Evolutionary conservation across 2,329 filamentous ascomycete species (phyloP).

Genomic region (Colletotrichum horii): DNA sequence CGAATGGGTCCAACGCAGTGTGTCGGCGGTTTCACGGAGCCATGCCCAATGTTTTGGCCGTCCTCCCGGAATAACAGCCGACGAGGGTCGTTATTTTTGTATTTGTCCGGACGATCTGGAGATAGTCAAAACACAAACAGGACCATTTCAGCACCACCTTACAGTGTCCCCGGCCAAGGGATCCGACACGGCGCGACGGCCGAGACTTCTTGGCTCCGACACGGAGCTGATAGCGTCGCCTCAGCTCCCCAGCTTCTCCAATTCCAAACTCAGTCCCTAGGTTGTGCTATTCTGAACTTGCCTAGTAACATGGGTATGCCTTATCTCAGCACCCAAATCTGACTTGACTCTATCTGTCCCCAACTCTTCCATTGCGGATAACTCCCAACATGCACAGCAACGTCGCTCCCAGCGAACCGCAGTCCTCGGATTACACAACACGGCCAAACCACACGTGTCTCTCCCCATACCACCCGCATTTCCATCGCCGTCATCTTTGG

Average conservation of each 20-base stretch:
- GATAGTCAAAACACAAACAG: neutral
- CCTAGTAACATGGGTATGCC: neutral
- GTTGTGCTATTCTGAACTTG: neutral
- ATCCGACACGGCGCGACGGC: slow-evolving; percentile 7
- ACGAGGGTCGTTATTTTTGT: neutral
- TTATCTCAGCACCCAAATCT: neutral
- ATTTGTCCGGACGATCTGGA: neutral
- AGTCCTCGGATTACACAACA: neutral
- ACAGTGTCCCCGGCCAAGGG: neutral
- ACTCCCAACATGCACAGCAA: neutral
- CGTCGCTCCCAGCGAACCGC: neutral
- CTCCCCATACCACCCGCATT: neutral
- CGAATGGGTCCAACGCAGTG: neutral
- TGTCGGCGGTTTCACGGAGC: neutral
- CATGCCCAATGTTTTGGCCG: neutral
- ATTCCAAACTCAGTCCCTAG: neutral
- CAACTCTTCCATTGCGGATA: neutral
- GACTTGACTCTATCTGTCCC: neutral
- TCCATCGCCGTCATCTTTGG: neutral
- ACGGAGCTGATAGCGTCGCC: slow-evolving; percentile 1
- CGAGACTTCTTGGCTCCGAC: slow-evolving; percentile 18
- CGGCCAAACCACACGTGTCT: neutral
- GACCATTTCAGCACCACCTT: neutral
- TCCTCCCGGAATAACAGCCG: neutral
- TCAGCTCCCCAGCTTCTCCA: slow-evolving; percentile 1